phyloP scores from a whole-genome alignment of 805 yeast species.

The Candida hispaniensis region DNA sequence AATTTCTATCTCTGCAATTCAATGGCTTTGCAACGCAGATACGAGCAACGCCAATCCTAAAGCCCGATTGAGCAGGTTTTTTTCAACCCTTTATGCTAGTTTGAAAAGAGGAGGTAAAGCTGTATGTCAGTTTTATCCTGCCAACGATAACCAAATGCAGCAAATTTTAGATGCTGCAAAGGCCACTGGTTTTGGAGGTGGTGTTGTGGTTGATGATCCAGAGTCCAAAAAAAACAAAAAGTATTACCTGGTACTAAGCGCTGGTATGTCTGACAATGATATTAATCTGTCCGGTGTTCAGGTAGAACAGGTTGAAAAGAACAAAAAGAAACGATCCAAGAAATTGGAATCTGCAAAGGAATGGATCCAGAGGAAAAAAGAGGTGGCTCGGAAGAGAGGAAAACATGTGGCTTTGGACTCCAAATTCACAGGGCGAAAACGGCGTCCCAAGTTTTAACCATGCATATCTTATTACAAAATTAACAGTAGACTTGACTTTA shows the following conservation, averaged over 20 bases:
- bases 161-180: conserved; percentile 76
- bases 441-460: conserved; percentile 50
- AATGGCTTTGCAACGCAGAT: conserved; percentile 97
- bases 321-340: conserved; percentile 34
- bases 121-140: conserved; percentile 94
- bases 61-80: conserved; percentile 66
- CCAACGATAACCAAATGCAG: conserved; percentile 74
- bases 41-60: conserved; percentile 72
- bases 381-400: conserved; percentile 84
- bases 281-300: conserved; percentile 71
- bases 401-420: conserved; percentile 79
- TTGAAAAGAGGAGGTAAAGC: conserved; percentile 92
- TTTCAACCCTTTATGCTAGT: conserved; percentile 77
- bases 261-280: conserved; percentile 66
- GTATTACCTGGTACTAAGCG: conserved; percentile 79
- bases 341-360: conserved; percentile 66
- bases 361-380: conserved; percentile 84
- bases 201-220: conserved; percentile 86
- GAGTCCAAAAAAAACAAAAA: conserved; percentile 87
- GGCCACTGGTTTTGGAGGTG: conserved; percentile 92
- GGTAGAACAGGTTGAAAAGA: conserved; percentile 45
- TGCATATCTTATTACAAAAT: not conserved
- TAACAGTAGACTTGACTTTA: conserved; percentile 4
- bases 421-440: conserved; percentile 79
- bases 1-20: conserved; percentile 86